Evolutionary conservation across 352 stramenopile genomes (phyloP).

Genomic region (Thraustochytrium sp.): DNA sequence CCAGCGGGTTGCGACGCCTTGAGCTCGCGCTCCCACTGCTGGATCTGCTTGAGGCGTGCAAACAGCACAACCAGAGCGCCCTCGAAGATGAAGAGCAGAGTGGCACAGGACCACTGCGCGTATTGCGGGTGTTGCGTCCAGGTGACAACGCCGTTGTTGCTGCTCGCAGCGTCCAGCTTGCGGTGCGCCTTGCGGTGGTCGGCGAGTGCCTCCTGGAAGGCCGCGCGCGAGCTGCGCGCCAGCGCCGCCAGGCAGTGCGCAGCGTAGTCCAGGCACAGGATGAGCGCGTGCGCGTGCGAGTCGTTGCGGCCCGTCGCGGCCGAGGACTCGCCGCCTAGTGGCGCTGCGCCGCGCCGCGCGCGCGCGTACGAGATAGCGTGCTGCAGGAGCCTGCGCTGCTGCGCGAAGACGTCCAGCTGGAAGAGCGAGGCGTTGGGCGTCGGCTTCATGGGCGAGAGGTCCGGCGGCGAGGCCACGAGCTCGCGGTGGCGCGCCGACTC

Average conservation of each 20-base stretch:
- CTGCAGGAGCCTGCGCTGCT: conserved; percentile 34
- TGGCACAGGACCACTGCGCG: conserved; percentile 26
- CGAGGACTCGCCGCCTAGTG: not conserved
- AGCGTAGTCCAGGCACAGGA: conserved; percentile 14
- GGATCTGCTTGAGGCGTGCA: not conserved
- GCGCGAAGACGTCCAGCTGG: conserved; percentile 25
- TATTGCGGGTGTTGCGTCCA: conserved; percentile 14
- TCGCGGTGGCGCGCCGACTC: not conserved
- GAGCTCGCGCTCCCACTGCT: not conserved
- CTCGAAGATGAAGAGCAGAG: conserved; percentile 19
- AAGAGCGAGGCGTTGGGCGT: not conserved
- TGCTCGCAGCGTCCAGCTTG: not conserved
- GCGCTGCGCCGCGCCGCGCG: not conserved
- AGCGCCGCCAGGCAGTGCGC: not conserved
- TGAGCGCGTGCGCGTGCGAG: not conserved
- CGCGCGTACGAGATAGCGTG: conserved; percentile 7
- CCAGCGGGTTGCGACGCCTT: not conserved
- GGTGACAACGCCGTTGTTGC: not conserved
- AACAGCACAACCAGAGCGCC: conserved; percentile 5
- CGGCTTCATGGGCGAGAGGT: not conserved
- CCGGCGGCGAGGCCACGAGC: not conserved
- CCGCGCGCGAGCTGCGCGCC: not conserved
- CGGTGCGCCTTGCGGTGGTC: not conserved
- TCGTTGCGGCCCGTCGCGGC: not conserved
- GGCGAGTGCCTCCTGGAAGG: not conserved